Evolutionary conservation across 2,329 filamentous ascomycete species (phyloP).

Genomic region (Didymella sp.): DNA sequence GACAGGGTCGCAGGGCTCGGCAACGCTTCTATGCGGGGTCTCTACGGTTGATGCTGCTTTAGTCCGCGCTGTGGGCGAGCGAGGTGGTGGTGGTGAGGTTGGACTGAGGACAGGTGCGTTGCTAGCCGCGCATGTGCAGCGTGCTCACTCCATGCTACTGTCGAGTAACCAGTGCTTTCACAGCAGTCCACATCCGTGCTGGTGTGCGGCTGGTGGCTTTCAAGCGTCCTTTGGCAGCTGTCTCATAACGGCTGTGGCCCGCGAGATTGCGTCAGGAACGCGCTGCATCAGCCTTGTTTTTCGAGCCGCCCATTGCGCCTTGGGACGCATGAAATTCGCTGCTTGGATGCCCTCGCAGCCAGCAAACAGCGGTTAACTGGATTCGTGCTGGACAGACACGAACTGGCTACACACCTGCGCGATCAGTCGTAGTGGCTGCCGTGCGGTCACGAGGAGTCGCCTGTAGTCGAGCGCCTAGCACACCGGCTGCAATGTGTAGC

Average conservation of each 20-base stretch:
- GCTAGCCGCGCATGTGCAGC: constrained; percentile 34
- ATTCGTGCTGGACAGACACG: constrained; percentile 32
- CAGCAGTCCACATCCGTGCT: constrained; percentile 30
- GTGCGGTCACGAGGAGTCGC: constrained; percentile 8
- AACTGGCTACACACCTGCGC: constrained; percentile 46
- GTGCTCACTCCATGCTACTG: constrained; percentile 36
- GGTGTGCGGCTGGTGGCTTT: constrained; percentile 36
- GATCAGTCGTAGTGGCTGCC: constrained; percentile 40
- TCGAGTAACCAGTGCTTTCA: constrained; percentile 36
- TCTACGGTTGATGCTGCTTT: constrained; percentile 40
- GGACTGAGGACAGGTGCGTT: constrained; percentile 24
- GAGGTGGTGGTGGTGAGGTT: constrained; percentile 31
- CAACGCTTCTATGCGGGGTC: constrained; percentile 54
- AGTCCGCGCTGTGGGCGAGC: constrained; percentile 31
- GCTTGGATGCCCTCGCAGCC: constrained; percentile 27
- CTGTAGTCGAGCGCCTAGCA: constrained; percentile 38
- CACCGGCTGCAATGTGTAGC: constrained; percentile 32
- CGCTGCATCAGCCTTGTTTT: constrained; percentile 50
- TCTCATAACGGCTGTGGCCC: constrained; percentile 47
- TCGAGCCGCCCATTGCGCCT: constrained; percentile 48
- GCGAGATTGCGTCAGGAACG: constrained; percentile 54
- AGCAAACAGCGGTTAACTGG: constrained; percentile 36
- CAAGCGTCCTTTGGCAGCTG: constrained; percentile 37
- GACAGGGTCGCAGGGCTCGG: constrained; percentile 46
- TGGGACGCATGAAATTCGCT: constrained; percentile 43